These are phyloP conservation scores for Ottelia alismoides DNA, from an alignment of 106 monocot genomes.

Conservation along the genomic window DNA sequence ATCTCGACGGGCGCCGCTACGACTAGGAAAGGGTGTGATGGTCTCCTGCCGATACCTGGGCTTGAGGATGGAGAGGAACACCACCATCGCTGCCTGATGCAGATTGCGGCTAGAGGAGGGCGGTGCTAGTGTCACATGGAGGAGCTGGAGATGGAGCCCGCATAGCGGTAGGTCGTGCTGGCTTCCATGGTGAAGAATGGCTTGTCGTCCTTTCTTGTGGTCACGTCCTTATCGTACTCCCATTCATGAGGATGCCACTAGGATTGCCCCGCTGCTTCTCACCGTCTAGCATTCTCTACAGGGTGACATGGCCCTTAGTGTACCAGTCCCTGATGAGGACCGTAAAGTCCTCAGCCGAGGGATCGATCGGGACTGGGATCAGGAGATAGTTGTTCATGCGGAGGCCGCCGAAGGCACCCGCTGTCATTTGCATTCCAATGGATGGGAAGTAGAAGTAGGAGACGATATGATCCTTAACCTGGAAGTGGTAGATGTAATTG, in stretches of 20 bases:
- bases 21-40: no score
- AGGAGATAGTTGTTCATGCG: conserved; percentile 70
- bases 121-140: no score
- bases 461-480: conserved; percentile 86
- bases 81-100: no score
- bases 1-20: no score
- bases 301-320: conserved; percentile 28
- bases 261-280: not conserved
- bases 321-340: conserved; percentile 81
- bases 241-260: conserved; percentile 6
- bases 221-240: conserved; percentile 1
- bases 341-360: conserved; percentile 65
- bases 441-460: conserved; percentile 75
- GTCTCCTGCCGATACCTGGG: no score
- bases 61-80: no score
- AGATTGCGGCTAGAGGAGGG: no score
- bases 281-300: conserved; percentile 18
- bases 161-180: conserved; percentile 33
- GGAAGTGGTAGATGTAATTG: conserved; percentile 68
- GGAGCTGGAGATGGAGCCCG: no score
- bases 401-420: conserved; percentile 65
- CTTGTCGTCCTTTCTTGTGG: not conserved
- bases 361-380: conserved; percentile 76
- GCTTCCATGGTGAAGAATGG: conserved; percentile 7
- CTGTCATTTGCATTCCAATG: conserved; percentile 76